Base-by-base conservation (phyloP, 108 stramenopile species). In the Seminavis robusta region DNA sequence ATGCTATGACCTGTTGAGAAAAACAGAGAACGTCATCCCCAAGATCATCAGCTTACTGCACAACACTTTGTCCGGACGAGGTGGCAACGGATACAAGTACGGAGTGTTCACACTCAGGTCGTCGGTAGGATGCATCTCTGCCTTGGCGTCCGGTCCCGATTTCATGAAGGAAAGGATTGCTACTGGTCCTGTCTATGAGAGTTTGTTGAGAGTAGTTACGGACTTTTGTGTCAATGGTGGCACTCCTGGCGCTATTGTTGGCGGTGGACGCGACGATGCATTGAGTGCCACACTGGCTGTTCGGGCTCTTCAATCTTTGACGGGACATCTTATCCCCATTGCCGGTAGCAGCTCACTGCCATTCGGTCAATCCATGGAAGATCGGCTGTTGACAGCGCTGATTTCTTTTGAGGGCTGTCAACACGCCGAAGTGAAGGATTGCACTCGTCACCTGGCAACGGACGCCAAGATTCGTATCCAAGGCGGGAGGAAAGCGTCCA, bases 221-320 rank as follows among this genome's bases (percentile, higher is more conserved):
- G 91, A 88, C 72, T 93, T 87, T 79, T 93, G 87, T 52, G 91
- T 93, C n/a, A 85, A 93, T 24, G 87, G 91, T 26, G 87, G 91
- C 30, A 85, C 87, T 8, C 81, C 80, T 23, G 91, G 91, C 67
- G 87, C 87, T 30, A 93, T 93, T 58, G 91, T 93, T 7, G 91
- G 91, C 31, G 91, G 91, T 37, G 91, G 91, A 1, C 72, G 83
- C 27, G 91, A 93, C 37, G 91, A 93, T 53, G 66, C 74, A 6
- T 67, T 83, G 20, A 89, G 87, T 61, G 85, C 81, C n/a, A 89
- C 85, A 9, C 73, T 89, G n/a, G 91, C 91, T 23, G 73, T 93
- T 1, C 77, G 82, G 25, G 91, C 91, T 6, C 49, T 88, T 15
- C 81, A 86, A 31, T 50, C 67, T 8, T 63, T 93, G 47, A 87